Evolutionary conservation across 768 basidiomycete genomes (phyloP).

Genomic region (Tephrocybe sp.): DNA sequence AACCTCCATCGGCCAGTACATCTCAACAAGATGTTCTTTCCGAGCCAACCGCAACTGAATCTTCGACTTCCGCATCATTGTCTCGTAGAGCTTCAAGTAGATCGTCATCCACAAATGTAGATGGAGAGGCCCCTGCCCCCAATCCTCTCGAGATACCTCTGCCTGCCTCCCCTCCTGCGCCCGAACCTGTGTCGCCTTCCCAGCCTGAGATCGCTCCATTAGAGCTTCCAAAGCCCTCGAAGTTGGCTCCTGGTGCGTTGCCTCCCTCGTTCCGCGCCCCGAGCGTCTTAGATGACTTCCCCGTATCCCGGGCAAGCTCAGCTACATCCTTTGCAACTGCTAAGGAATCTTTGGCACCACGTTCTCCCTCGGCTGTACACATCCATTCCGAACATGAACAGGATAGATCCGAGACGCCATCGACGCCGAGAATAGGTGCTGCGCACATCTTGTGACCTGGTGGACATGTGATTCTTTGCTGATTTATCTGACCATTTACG

Average conservation of each 20-base stretch:
- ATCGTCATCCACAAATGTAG: not conserved
- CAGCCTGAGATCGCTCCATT: not conserved
- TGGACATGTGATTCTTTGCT: not conserved
- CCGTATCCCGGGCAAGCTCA: conserved; percentile 23
- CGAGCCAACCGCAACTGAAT: not conserved
- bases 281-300: conserved; percentile 6
- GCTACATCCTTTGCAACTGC: conserved; percentile 32
- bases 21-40: not conserved
- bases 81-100: not conserved
- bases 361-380: conserved; percentile 4
- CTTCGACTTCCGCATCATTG: not conserved
- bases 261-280: conserved; percentile 12
- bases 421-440: conserved; percentile 12
- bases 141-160: conserved; percentile 14
- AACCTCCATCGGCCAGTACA: not conserved
- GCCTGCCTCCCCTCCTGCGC: conserved; percentile 3
- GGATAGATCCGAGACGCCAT: conserved; percentile 8
- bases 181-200: not conserved
- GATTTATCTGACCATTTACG: not conserved
- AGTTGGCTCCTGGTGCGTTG: conserved; percentile 1
- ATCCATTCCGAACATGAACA: conserved; percentile 5
- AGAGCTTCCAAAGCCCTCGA: conserved; percentile 6
- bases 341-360: conserved; percentile 22
- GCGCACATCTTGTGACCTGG: conserved; percentile 6
- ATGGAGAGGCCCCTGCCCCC: not conserved